Percentiles rank a stretch among this genome's conserved stretches.
Conservation (phyloP, 129 eudicot species). For the sunflower (Helianthus annuus) region HanXRQr2.0-SUNRISE NC_035449.2:14999393-14999892, state of each 20-base stretch:
- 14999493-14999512: not conserved
- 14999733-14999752: constrained; percentile 8
- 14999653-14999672: constrained; percentile 28
- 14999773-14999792: constrained; percentile 23
- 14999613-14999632: constrained; percentile 40
- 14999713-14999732: too few relatives aligned
- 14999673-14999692: constrained; percentile 24
- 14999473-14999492: constrained; percentile 15
- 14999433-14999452: constrained; percentile 1
- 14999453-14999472: constrained; percentile 14
- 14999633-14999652: constrained; percentile 3
- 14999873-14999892: constrained; percentile 24
- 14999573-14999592: not conserved
- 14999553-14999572: constrained; percentile 35
- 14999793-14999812: not conserved
- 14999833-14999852: constrained; percentile 16
- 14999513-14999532: not conserved
- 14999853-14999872: constrained; percentile 10
- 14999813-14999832: constrained; percentile 17
- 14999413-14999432: constrained; percentile 1
- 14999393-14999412: constrained; percentile 3
- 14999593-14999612: constrained; percentile 31
- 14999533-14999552: constrained; percentile 8
- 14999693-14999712: not conserved
- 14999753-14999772: constrained; percentile 30